Conservation (phyloP, 768 basidiomycete genomes). For the Hericium erinaceus region DNA sequence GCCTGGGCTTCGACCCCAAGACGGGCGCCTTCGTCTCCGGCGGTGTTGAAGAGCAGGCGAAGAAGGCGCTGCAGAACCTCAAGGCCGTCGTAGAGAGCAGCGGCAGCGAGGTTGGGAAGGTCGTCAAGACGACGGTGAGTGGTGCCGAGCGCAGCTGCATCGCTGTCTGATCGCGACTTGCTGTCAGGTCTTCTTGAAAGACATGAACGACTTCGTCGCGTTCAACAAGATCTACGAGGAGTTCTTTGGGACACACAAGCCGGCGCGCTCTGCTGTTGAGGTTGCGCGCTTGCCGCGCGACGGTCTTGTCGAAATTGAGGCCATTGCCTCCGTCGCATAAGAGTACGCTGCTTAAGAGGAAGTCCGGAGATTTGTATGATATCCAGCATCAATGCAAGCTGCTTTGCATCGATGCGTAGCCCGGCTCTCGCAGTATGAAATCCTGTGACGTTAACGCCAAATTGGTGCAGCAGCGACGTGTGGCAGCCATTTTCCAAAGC, state of each 20-base stretch:
- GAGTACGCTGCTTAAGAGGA: neutral
- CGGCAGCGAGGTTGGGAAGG: slow-evolving; percentile 66
- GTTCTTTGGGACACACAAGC: slow-evolving; percentile 87
- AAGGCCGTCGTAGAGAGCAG: slow-evolving; percentile 75
- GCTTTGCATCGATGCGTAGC: too few species aligned
- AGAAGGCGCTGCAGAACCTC: slow-evolving; percentile 82
- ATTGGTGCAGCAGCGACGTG: too few species aligned
- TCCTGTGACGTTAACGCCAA: too few species aligned
- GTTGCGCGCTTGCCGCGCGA: slow-evolving; percentile 83
- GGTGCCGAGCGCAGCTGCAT: neutral
- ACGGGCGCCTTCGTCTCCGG: slow-evolving; percentile 63
- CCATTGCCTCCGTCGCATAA: slow-evolving; percentile 44
- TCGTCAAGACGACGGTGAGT: slow-evolving; percentile 87
- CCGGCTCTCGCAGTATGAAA: too few species aligned
- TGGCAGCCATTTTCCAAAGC: too few species aligned
- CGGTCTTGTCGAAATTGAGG: slow-evolving; percentile 89
- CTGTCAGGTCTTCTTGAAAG: slow-evolving; percentile 78
- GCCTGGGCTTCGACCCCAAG: slow-evolving; percentile 72
- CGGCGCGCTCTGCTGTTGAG: slow-evolving; percentile 73
- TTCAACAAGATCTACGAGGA: slow-evolving; percentile 78
- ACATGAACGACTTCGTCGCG: slow-evolving; percentile 81
- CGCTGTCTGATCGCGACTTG: neutral
- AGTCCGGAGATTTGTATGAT: neutral
- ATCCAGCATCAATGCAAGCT: too few species aligned
- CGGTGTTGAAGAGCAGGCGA: slow-evolving; percentile 72